Evolutionary conservation across 2,329 filamentous ascomycete species (phyloP), one percentile per base, ranked within the genome.

Genomic region (Venturiaceae sp.): DNA sequence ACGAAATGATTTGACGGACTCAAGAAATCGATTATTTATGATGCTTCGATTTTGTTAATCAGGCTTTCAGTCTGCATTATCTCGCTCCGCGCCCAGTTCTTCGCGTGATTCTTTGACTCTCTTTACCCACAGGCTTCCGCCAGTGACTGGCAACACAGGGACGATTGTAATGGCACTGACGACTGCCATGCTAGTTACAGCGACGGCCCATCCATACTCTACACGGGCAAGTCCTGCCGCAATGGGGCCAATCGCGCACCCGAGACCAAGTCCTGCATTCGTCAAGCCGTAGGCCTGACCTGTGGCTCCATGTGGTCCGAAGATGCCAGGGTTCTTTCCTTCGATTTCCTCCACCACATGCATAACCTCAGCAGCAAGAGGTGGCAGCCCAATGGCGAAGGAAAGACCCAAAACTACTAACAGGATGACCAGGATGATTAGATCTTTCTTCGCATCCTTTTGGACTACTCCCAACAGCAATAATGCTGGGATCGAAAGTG

Each of bases 211-310:
- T 3, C 50, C 52, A 9, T 39, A 55, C 13, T 41, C 14, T 5
- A 58, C 47, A 16, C 55, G 37, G 5, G 57, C 2, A 37, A n/a
- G 57, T 9, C 57, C 57, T 11, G 23, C 47, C 6, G 53, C 57
- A 8, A 58, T 23, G 9, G 57, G 32, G 3, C 57, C 57, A 36
- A 37, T 4, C 6, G 19, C 5, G 55, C 32, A 37, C n/a, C 5
- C 55, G 9, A 58, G n/a, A 11, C 57, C 47, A 11, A 54, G 21
- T 28, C 44, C 47, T 9, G 47, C 57, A 39, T 37, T 54, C 3
- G 46, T 54, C 11, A 58, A 19, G 16, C 47, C 32, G 30, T 58
- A 57, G 4, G 57, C 57, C 5, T 58, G 57, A 23, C 53, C 44
- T 3, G 11, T 11, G 7, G 55, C 39, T 14, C 55, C 41, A 36